phyloP scores from a whole-genome alignment of 2,329 filamentous ascomycete genomes.

The Volutella citrinella region DNA sequence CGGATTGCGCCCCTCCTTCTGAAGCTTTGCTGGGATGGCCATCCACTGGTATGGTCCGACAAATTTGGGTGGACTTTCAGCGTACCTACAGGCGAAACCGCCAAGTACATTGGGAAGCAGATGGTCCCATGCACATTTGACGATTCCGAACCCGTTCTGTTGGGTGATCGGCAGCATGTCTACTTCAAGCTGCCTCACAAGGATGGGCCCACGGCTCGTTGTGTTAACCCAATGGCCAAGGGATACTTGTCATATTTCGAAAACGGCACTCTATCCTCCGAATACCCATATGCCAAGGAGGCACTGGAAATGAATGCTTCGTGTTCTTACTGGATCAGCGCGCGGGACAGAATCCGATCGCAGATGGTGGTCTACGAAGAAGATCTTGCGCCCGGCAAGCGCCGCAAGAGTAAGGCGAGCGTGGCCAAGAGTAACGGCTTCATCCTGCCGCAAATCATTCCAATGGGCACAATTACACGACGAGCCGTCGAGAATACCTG shows the following conservation, averaged over 20 bases:
- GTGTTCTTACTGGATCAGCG: conserved; percentile 98
- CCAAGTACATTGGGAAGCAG: conserved; percentile 67
- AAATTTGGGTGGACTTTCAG: conserved; percentile 90
- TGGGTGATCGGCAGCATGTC: conserved; percentile 60
- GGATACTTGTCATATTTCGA: conserved; percentile 90
- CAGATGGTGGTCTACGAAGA: conserved; percentile 90
- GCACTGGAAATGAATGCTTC: conserved; percentile 98
- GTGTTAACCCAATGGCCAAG: conserved; percentile 86
- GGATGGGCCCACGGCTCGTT: conserved; percentile 82
- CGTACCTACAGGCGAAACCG: conserved; percentile 60
- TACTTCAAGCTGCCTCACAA: conserved; percentile 98
- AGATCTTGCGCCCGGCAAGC: conserved; percentile 40
- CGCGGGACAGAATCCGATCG: conserved; percentile 86
- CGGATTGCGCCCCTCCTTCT: conserved; percentile 83
- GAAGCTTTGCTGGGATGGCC: conserved; percentile 81
- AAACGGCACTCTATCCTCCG: conserved; percentile 79
- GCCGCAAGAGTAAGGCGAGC: conserved; percentile 5
- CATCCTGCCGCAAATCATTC: conserved; percentile 92
- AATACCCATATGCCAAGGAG: conserved; percentile 87
- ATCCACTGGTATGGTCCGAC: conserved; percentile 91
- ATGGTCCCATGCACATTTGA: conserved; percentile 77
- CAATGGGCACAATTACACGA: conserved; percentile 96
- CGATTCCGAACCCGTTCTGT: conserved; percentile 63
- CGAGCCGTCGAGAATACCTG: conserved; percentile 96
- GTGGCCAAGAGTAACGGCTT: conserved; percentile 54